Percentiles rank a stretch among this genome's conserved stretches.
Conservation (phyloP, 2,329 filamentous ascomycete genomes). For the Gaeumannomyces tritici region DNA sequence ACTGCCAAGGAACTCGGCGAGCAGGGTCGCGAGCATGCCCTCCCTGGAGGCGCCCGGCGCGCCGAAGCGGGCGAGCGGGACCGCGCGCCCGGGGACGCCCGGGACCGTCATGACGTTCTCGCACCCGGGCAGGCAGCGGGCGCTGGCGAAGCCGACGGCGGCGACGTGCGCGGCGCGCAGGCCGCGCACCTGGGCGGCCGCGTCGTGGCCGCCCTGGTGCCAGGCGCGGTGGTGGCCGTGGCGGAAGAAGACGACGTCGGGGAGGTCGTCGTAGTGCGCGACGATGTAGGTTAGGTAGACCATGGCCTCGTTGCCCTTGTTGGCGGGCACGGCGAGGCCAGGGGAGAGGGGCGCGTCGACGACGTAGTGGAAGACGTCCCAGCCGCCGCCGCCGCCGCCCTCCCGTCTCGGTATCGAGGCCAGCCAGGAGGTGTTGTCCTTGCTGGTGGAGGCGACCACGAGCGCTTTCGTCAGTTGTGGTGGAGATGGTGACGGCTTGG, state of each 20-base stretch:
- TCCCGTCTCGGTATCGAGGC: constrained; percentile 2
- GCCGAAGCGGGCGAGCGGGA: constrained; percentile 4
- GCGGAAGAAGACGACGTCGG: constrained; percentile 50
- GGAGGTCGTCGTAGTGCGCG: constrained; percentile 48
- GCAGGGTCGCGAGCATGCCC: constrained; percentile 11
- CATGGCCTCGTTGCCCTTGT: constrained; percentile 49
- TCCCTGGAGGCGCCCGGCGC: constrained; percentile 4
- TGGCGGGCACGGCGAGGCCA: constrained; percentile 13
- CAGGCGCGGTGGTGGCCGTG: constrained; percentile 44
- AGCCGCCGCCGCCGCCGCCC: constrained; percentile 6
- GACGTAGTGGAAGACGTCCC: constrained; percentile 13
- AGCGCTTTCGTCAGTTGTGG: constrained; percentile 8
- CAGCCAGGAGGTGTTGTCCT: constrained; percentile 9
- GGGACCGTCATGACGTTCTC: constrained; percentile 15
- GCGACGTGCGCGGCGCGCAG: constrained; percentile 41
- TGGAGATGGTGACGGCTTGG: not conserved
- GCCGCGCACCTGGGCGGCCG: constrained; percentile 35
- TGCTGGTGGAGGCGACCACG: constrained; percentile 10
- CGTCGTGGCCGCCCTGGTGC: constrained; percentile 45
- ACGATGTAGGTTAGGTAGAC: constrained; percentile 53
- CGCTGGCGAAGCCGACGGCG: constrained; percentile 47
- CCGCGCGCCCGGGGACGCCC: constrained; percentile 7
- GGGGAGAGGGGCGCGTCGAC: constrained; percentile 12
- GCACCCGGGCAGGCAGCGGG: constrained; percentile 36
- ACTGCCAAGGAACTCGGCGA: constrained; percentile 11